These are phyloP conservation scores for Lanmaoa rubissima DNA, from an alignment of 768 basidiomycete genomes.

Conservation along the genomic window DNA sequence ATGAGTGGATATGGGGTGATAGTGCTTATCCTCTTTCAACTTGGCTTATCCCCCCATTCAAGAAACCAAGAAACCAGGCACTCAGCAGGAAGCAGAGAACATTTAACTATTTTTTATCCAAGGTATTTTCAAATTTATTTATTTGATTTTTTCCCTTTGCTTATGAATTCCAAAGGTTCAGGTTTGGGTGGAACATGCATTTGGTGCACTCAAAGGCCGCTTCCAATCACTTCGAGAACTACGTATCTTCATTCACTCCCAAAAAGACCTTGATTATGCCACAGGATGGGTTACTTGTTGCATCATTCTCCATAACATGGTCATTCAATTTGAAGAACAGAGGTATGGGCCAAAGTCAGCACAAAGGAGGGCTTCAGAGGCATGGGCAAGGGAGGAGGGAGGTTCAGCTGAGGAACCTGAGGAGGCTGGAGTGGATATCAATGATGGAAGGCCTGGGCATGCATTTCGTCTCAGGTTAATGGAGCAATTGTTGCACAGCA, in stretches of 20 bases:
- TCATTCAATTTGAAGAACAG: neutral
- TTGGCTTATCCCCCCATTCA: neutral
- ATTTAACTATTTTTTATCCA: neutral
- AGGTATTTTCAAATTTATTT: neutral
- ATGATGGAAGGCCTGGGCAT: neutral
- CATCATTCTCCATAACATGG: neutral
- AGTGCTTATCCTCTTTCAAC: neutral
- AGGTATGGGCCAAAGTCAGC: neutral
- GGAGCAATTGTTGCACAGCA: neutral
- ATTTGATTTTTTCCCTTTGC: neutral
- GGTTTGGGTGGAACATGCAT: neutral
- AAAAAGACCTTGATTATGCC: neutral
- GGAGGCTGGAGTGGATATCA: neutral
- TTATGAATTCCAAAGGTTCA: neutral
- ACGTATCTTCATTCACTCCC: neutral
- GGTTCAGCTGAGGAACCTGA: neutral
- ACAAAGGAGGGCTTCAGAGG: neutral
- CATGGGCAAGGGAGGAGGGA: neutral
- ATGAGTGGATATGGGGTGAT: neutral
- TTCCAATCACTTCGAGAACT: slow-evolving; percentile 4
- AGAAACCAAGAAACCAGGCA: neutral
- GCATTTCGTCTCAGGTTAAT: neutral
- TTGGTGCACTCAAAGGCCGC: neutral
- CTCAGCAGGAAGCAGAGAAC: neutral
- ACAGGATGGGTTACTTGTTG: neutral